Percentiles rank a stretch among this genome's conserved stretches.
Conservation (phyloP, 805 yeast species). For the Lipomyces starkeyi region DNA sequence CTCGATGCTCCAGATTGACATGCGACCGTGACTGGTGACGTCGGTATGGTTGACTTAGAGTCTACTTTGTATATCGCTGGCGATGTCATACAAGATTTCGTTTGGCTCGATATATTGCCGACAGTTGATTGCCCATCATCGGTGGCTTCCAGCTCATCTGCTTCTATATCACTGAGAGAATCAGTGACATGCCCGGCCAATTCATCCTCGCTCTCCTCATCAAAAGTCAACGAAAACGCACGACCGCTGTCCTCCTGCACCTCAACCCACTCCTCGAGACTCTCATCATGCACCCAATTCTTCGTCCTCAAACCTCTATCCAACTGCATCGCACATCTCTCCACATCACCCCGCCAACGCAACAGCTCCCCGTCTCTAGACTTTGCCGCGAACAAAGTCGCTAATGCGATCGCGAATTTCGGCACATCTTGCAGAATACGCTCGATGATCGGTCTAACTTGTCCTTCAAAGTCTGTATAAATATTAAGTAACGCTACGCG, state of each 20-base stretch:
- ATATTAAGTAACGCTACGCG: constrained; percentile 6
- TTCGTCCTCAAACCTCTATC: constrained; percentile 15
- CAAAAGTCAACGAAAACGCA: neutral
- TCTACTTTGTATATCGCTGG: neutral
- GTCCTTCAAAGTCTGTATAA: constrained; percentile 12
- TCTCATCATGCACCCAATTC: constrained; percentile 29
- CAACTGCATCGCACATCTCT: constrained; percentile 17
- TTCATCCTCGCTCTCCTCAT: constrained; percentile 7
- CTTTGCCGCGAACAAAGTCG: constrained; percentile 8
- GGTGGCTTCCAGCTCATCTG: neutral
- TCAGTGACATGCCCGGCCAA: neutral
- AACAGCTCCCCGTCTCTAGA: neutral
- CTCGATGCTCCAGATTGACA: neutral
- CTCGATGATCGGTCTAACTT: constrained; percentile 18
- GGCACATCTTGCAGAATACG: constrained; percentile 14
- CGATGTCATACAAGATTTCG: neutral
- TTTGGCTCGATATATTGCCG: neutral
- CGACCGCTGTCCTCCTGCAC: neutral
- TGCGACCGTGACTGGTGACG: neutral
- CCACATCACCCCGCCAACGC: constrained; percentile 23
- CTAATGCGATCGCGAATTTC: constrained; percentile 18
- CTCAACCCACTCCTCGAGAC: constrained; percentile 33
- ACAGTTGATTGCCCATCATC: constrained; percentile 8
- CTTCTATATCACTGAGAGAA: neutral
- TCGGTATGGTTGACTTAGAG: neutral